Evolutionary conservation across 2,329 filamentous ascomycete genomes (phyloP).

Genomic region (Elsinoe australis): DNA sequence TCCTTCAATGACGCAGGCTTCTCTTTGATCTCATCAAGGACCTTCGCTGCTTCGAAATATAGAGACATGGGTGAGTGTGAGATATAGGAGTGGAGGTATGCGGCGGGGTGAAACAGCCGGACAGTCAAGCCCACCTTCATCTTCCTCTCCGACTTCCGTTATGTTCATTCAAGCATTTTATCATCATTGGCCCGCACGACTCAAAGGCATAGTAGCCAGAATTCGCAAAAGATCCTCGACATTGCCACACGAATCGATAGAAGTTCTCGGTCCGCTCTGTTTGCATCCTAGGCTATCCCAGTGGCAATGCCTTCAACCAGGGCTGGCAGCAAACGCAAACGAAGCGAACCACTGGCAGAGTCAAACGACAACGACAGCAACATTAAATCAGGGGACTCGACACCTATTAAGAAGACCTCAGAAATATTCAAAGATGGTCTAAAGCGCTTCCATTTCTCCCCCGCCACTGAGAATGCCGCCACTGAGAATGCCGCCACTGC

Average conservation of each 20-base stretch:
- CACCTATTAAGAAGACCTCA: neutral
- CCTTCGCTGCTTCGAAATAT: slow-evolving; percentile 79
- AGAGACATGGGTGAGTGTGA: slow-evolving; percentile 63
- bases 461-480: no score
- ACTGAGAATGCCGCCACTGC: neutral
- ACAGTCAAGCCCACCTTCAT: no score
- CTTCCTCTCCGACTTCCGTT: neutral
- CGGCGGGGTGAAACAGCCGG: neutral
- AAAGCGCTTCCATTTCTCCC: slow-evolving; percentile 5
- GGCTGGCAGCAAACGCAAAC: slow-evolving; percentile 9
- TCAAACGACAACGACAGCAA: neutral
- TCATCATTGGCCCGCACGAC: no score
- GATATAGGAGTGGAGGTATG: neutral
- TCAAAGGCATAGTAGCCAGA: no score
- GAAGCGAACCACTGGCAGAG: neutral
- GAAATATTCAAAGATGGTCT: slow-evolving; percentile 12
- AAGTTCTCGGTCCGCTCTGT: no score
- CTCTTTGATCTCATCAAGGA: slow-evolving; percentile 58
- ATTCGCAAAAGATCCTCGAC: no score
- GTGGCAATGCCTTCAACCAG: slow-evolving; percentile 9
- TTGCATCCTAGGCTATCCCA: no score
- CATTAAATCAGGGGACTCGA: neutral
- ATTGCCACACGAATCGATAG: no score
- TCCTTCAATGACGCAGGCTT: slow-evolving; percentile 80
- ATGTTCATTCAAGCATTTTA: no score